Base-by-base conservation (phyloP, 805 yeast genomes). In the Pichia exigua region DNA sequence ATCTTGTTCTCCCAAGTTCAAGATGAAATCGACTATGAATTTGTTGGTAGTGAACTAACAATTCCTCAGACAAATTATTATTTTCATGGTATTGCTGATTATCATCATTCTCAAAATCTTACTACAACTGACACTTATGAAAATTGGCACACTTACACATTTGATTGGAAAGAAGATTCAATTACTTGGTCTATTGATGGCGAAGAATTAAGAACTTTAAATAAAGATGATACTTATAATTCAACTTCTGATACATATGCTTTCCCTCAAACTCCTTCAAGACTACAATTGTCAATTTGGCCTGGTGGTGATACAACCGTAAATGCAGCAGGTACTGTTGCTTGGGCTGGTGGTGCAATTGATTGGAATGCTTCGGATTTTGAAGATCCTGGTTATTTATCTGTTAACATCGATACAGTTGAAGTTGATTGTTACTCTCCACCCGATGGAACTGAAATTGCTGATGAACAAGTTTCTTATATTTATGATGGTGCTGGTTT, bases 21-120 rank as follows among this genome's bases (percentile, higher is more conserved):
- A 74, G 97, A 90, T 73, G 97, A 91, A 75, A 77, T 90, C 61
- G 97, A 91, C 77, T 82, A 70, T 63, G 97, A 91, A 72, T 84
- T 82, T 59, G 84, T 89, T 56, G 98, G 98, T 53, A 77, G 78
- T 61, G 79, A 85, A 62, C 68, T 87, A 61, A 74, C 76, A 32
- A 65, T 68, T 22, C 87, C 82, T 1, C 91, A 91, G 74, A 73
- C 90, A 27, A 91, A 91, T 70, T 90, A 65, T 75, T 91, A 87
- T 73, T 82, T 79, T 66, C 82, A 85, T 65, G 97, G 92, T 66
- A 67, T 72, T 32, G 72, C 82, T 63, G 78, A 87, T 73, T 87
- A 81, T 67, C 74, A 82, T 35, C 85, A 86, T 65, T 75, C 79
- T 57, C 62, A 57, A 18, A 71, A 74, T 57, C 62, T 72, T 43